Percentiles rank a stretch among this genome's conserved stretches.
phyloP scores from a whole-genome alignment of 2,329 filamentous ascomycete species.

The Ceratocystis colombiana region DNA sequence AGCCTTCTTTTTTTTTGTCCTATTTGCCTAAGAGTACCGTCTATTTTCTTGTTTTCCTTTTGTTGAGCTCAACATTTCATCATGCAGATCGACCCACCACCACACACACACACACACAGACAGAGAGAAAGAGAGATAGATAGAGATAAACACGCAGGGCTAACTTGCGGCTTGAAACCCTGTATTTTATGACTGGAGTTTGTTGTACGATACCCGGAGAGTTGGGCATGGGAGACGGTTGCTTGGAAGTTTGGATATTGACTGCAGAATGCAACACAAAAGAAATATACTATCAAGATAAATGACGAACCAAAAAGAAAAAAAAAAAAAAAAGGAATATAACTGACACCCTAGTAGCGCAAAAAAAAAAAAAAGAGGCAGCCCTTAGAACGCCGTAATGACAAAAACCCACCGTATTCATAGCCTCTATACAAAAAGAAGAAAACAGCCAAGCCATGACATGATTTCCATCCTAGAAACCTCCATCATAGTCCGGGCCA shows the following conservation, averaged over 20 bases:
- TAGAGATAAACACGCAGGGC: background rate
- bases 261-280: background rate
- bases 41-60: background rate
- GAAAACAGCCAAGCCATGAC: background rate
- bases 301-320: background rate
- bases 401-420: conserved; percentile 10
- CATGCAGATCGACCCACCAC: background rate
- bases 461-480: background rate
- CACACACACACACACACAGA: too few relatives aligned
- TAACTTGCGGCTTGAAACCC: background rate
- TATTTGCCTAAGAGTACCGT: background rate
- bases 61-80: conserved; percentile 1
- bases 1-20: background rate
- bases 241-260: conserved; percentile 9
- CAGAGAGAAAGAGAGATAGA: too few relatives aligned
- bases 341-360: background rate
- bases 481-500: background rate
- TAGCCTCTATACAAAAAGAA: conserved; percentile 1
- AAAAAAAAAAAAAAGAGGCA: conserved; percentile 1
- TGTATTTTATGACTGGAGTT: conserved; percentile 16
- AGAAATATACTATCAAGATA: background rate
- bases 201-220: conserved; percentile 24
- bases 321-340: background rate
- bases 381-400: conserved; percentile 5
- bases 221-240: conserved; percentile 10